phyloP scores from a whole-genome alignment of 352 stramenopile genomes.

The Phytophthora podocarpi region DNA sequence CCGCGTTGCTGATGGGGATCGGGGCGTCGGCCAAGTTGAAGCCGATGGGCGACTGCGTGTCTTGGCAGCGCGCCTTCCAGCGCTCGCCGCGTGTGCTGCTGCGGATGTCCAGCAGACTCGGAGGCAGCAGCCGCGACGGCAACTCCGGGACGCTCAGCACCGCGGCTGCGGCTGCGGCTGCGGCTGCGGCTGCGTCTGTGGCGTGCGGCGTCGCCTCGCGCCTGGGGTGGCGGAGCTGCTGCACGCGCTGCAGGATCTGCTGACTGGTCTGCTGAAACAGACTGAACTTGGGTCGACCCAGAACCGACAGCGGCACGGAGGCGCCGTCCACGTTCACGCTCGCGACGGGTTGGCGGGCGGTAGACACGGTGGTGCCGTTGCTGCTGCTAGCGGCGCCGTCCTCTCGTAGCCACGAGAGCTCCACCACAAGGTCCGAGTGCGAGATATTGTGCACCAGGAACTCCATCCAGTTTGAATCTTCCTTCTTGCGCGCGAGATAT shows the following conservation, averaged over 20 bases:
- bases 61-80: constrained; percentile 60
- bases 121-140: constrained; percentile 62
- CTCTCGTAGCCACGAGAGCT: constrained; percentile 81
- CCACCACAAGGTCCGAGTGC: constrained; percentile 95
- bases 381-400: constrained; percentile 24
- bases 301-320: constrained; percentile 52
- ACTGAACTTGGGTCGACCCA: constrained; percentile 89
- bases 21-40: constrained; percentile 69
- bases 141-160: constrained; percentile 25
- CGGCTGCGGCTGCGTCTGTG: too few species aligned
- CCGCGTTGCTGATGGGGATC: constrained; percentile 46
- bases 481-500: too few species aligned
- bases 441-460: constrained; percentile 98
- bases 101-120: constrained; percentile 75
- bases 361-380: constrained; percentile 12
- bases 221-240: constrained; percentile 41
- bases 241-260: constrained; percentile 70
- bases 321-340: constrained; percentile 26
- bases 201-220: constrained; percentile 11
- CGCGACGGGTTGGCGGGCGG: neutral
- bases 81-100: constrained; percentile 25
- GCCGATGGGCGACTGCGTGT: constrained; percentile 78
- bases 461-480: constrained; percentile 74
- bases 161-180: constrained; percentile 22
- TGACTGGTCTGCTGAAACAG: constrained; percentile 84